Evolutionary conservation across 2,329 filamentous ascomycete species (phyloP).

Genomic region (Neopestalotiopsis clavispora): DNA sequence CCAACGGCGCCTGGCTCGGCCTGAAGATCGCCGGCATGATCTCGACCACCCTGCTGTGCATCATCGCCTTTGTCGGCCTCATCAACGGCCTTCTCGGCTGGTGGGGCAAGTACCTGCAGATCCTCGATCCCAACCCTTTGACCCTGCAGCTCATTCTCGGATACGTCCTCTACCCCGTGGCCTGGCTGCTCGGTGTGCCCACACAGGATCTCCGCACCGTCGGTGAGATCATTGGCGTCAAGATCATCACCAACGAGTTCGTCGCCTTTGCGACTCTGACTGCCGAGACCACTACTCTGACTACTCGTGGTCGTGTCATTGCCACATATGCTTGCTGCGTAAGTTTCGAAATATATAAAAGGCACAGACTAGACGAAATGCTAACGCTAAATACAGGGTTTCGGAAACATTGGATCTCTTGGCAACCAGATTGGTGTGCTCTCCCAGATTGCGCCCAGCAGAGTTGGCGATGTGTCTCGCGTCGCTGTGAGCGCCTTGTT

Average conservation of each 20-base stretch:
- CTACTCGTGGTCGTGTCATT: slow-evolving; percentile 76
- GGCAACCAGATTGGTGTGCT: slow-evolving; percentile 91
- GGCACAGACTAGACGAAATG: background rate
- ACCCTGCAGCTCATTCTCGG: slow-evolving; percentile 73
- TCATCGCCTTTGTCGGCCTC: slow-evolving; percentile 71
- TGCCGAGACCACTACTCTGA: slow-evolving; percentile 55
- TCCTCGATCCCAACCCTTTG: slow-evolving; percentile 62
- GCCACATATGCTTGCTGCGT: slow-evolving; percentile 83
- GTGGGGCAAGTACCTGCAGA: slow-evolving; percentile 74
- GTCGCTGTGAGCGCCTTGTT: slow-evolving; percentile 79
- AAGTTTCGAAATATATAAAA: slow-evolving; percentile 29
- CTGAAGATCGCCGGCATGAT: slow-evolving; percentile 80
- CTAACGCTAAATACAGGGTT: slow-evolving; percentile 48
- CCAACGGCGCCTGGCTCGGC: slow-evolving; percentile 76
- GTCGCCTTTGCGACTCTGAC: slow-evolving; percentile 38
- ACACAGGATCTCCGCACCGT: slow-evolving; percentile 72
- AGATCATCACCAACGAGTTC: slow-evolving; percentile 87
- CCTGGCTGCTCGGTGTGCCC: slow-evolving; percentile 74
- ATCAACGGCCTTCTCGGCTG: slow-evolving; percentile 72
- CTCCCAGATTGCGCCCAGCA: slow-evolving; percentile 76
- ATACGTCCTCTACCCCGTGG: slow-evolving; percentile 73
- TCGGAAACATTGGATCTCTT: slow-evolving; percentile 86
- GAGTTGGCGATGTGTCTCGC: slow-evolving; percentile 75
- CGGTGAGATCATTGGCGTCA: slow-evolving; percentile 78
- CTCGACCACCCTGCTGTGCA: slow-evolving; percentile 71